Evolutionary conservation across 2,329 filamentous ascomycete genomes (phyloP).

Genomic region (Cyphellophora europaea): DNA sequence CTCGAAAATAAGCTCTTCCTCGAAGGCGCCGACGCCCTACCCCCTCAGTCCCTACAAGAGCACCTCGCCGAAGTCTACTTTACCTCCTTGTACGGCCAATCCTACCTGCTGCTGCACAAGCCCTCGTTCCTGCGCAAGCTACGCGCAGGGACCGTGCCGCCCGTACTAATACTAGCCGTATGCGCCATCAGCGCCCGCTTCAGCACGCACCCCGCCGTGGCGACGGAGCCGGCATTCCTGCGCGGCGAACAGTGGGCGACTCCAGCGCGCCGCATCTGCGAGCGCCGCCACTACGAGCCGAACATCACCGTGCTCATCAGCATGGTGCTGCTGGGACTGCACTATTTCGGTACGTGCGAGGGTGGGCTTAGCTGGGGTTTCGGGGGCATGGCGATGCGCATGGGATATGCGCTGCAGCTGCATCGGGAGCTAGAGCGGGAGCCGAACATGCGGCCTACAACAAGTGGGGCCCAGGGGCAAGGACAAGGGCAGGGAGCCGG

Average conservation of each 20-base stretch:
- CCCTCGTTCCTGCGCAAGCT: constrained; percentile 86
- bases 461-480: too few species aligned
- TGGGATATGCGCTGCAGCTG: constrained; percentile 91
- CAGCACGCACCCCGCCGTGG: constrained; percentile 75
- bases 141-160: constrained; percentile 70
- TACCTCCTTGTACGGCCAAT: constrained; percentile 89
- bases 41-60: constrained; percentile 79
- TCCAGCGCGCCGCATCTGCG: constrained; percentile 76
- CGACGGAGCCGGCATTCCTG: constrained; percentile 67
- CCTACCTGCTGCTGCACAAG: constrained; percentile 89
- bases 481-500: too few species aligned
- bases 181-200: constrained; percentile 95
- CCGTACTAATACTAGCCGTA: constrained; percentile 84
- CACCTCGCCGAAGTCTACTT: constrained; percentile 93
- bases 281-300: constrained; percentile 82
- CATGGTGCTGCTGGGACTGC: constrained; percentile 75
- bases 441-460: constrained; percentile 33
- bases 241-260: constrained; percentile 87
- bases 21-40: constrained; percentile 75
- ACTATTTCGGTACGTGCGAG: constrained; percentile 95
- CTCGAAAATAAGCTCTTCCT: constrained; percentile 64
- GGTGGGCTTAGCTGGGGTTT: constrained; percentile 93
- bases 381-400: constrained; percentile 86
- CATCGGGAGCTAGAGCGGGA: constrained; percentile 86
- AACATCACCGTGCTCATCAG: constrained; percentile 95